Conservation (phyloP, 2,329 filamentous ascomycete genomes). For the Colletotrichum sp. region DNA sequence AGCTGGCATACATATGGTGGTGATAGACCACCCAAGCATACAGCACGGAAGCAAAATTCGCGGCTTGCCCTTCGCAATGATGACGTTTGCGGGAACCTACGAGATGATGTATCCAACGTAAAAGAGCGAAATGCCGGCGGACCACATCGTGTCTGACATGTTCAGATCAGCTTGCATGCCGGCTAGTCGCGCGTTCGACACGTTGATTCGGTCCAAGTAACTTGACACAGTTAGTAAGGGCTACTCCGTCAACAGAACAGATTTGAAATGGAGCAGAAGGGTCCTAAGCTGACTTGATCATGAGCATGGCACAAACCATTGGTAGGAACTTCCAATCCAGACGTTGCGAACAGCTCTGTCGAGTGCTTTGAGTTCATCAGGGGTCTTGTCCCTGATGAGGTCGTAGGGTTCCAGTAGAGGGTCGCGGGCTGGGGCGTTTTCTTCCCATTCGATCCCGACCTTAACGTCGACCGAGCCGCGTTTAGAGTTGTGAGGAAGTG, state of each 20-base stretch:
- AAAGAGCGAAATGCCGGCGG: slow-evolving; percentile 43
- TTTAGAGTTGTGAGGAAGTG: not conserved
- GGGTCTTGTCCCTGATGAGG: slow-evolving; percentile 22
- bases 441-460: not conserved
- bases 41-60: slow-evolving; percentile 38
- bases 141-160: slow-evolving; percentile 40
- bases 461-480: slow-evolving; percentile 8
- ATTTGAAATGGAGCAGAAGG: not conserved
- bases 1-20: slow-evolving; percentile 47
- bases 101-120: slow-evolving; percentile 51
- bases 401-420: slow-evolving; percentile 17
- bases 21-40: slow-evolving; percentile 46
- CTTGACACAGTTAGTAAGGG: slow-evolving; percentile 25
- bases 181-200: slow-evolving; percentile 45
- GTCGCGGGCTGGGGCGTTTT: not conserved
- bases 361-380: slow-evolving; percentile 24
- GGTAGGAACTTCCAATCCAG: slow-evolving; percentile 31
- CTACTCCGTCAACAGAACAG: not conserved
- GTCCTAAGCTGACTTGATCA: slow-evolving; percentile 31
- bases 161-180: slow-evolving; percentile 39
- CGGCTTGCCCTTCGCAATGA: slow-evolving; percentile 43
- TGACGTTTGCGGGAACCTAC: slow-evolving; percentile 50
- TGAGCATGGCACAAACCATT: slow-evolving; percentile 30
- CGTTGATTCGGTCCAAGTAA: slow-evolving; percentile 56
- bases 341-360: slow-evolving; percentile 26